Base-by-base conservation (phyloP, 2,329 filamentous ascomycete species). In the Septoria petroselini region DNA sequence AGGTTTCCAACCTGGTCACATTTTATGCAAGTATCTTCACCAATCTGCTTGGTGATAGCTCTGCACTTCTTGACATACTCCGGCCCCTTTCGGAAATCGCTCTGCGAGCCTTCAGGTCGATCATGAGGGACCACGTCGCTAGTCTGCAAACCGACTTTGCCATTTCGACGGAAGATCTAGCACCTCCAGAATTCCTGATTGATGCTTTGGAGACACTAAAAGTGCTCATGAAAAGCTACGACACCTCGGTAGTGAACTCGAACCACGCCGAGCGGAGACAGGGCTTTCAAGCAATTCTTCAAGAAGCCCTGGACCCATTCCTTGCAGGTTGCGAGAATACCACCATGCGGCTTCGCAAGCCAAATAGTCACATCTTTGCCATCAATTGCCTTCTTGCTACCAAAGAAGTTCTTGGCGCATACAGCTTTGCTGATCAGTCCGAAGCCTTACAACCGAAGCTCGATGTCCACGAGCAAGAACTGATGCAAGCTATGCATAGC, bases 1-100 rank as follows among this genome's bases (percentile, higher is more conserved):
- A 90, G 66, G 82, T 97, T 33, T 84, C 88, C 8, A 96, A 95
- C 61, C 75, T 98, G 1, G 77, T 97, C 34, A 83, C 82, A 33
- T 98, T 98, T 70, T 98, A 98, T 71, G 83, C 82, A 23, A 77
- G 82, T 54, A 96, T 91, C 1, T 96, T 97, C 66, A 73, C 82
- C 12, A 91, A 86, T 60, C 76, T 97, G 0, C 75, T 97, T 0
- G 85, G 87, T 1, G 61, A 76, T 2, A 76, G 83, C 8, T 88
- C 88, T 0, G 75, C 79, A 7, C 74, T 96, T 0, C 75, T 91
- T 0, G 83, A 86, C 2, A 78, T 84, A 2, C 80, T 95, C 43
- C 70, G 73, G 3, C 78, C 74, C 2, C 74, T 96, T 1, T 85
- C 93, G 65, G 78, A 82, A 14, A 88, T 88, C 53, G 88, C 91